Evolutionary conservation across 1,139 yeast species (phyloP), one percentile per base, ranked within the genome.

Genomic region (Hanseniaspora gamundiae): DNA sequence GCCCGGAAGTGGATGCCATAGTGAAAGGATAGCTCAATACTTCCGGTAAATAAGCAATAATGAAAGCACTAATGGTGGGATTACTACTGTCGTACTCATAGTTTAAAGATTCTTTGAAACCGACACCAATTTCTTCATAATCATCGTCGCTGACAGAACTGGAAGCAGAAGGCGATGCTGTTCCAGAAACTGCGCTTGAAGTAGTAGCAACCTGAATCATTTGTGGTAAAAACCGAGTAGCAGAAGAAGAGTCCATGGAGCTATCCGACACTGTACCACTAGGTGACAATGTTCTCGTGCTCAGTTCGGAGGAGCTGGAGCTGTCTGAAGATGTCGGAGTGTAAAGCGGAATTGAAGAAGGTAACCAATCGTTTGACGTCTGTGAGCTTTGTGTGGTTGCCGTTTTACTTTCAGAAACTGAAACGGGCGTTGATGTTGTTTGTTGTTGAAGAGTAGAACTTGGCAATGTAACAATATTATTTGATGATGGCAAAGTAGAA

Each of bases 51-150:
- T 73, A 80, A 56, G 79, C 76, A 65, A 82, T 80, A 33, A 82
- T 78, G 61, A 82, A 91, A 2, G 88, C 88, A 29, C 86, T 76
- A 8, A 86, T 70, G 49, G 78, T 65, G 1, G 86, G 70, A 55
- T 78, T 75, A 44, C 68, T 63, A 38, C 79, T 86, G 47, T 81
- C 80, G 58, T 80, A 82, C 40, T 82, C 80, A 60, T 80, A 82
- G 58, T 80, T 80, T 64, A 80, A 71, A 13, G 76, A 73, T 41
- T 73, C 60, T 52, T 76, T 76, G 66, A 82, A 81, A n/a, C 91
- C 91, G 59, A 82, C 64, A 13, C 81, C 76, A 43, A 82, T 73
- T 45, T 78, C 57, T 35, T 71, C 66, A 58, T 74, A 80, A 46
- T 60, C 51, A n/a, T 47, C 49, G 21, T 56, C 52, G 10, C 27